A percentile compares a stretch with the other conserved stretches of the same genome.
These are phyloP conservation scores for Candida chilensis DNA, from an alignment of 805 yeast species.

Conservation along the genomic window DNA sequence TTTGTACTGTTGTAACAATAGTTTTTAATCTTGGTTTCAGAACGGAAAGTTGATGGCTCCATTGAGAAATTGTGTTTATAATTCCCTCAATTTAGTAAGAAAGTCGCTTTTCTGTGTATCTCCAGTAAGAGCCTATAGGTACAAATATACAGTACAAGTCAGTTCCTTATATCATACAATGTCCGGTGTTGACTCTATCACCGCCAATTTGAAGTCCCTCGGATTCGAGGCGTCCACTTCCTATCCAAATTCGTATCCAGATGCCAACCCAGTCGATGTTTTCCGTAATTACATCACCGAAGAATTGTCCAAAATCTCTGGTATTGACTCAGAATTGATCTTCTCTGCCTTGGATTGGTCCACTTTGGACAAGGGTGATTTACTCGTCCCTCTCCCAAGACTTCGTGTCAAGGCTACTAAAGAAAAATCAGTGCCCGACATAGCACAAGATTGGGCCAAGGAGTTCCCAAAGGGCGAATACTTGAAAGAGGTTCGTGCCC, in stretches of 20 bases:
- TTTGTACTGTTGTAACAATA: too few species aligned
- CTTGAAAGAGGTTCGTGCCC: conserved; percentile 63
- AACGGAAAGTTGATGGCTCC: background rate
- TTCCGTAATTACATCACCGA: conserved; percentile 84
- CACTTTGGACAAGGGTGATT: conserved; percentile 85
- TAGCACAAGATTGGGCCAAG: conserved; percentile 71
- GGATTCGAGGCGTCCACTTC: conserved; percentile 33
- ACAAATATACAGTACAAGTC: background rate
- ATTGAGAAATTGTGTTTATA: background rate
- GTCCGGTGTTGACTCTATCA: background rate
- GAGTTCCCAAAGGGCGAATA: conserved; percentile 67
- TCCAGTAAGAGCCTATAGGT: background rate
- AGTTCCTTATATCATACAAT: background rate
- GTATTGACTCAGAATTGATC: conserved; percentile 60
- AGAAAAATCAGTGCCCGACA: conserved; percentile 50
- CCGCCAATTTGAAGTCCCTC: background rate
- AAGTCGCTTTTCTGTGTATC: background rate
- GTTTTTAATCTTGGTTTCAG: background rate
- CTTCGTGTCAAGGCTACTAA: conserved; percentile 73
- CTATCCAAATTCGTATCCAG: conserved; percentile 60
- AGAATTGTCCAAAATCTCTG: conserved; percentile 65
- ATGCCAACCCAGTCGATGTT: conserved; percentile 73
- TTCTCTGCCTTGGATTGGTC: conserved; percentile 82
- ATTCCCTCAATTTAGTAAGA: background rate
- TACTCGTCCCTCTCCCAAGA: conserved; percentile 88